phyloP scores from a whole-genome alignment of 2,329 filamentous ascomycete genomes.

The Penicillium expansum region DNA sequence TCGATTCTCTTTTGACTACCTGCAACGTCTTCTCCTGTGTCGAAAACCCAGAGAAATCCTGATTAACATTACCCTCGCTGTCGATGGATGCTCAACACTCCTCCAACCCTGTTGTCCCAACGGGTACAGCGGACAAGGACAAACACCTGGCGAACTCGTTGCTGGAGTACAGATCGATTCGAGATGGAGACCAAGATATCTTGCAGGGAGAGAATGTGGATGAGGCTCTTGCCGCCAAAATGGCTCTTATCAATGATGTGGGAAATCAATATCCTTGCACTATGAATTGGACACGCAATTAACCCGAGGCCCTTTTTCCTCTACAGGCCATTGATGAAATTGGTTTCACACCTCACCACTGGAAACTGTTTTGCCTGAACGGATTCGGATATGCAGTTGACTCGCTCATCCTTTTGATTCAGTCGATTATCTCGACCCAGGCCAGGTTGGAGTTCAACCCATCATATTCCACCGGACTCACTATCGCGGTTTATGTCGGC shows the following conservation, averaged over 20 bases:
- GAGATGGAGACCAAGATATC: background rate
- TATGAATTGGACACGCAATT: background rate
- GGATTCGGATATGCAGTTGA: conserved; percentile 55
- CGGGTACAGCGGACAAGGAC: background rate
- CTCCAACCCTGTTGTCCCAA: background rate
- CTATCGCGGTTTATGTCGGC: conserved; percentile 43
- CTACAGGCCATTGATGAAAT: conserved; percentile 52
- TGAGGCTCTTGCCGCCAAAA: conserved; percentile 40
- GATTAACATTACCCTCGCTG: background rate
- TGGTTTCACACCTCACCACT: conserved; percentile 59
- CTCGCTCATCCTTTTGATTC: conserved; percentile 39
- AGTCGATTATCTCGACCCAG: conserved; percentile 31
- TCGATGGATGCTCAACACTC: background rate
- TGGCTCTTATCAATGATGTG: conserved; percentile 38
- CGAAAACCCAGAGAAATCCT: background rate
- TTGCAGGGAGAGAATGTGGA: conserved; percentile 31
- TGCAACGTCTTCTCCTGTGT: background rate
- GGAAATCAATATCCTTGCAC: background rate
- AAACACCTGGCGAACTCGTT: background rate
- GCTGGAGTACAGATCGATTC: background rate
- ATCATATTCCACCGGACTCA: conserved; percentile 35
- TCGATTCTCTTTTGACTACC: background rate
- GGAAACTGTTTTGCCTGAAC: conserved; percentile 61
- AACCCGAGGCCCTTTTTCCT: background rate
- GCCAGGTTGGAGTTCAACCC: conserved; percentile 28